Evolutionary conservation across 805 yeast genomes (phyloP).

Genomic region (Schwanniomyces vanrijiae): DNA sequence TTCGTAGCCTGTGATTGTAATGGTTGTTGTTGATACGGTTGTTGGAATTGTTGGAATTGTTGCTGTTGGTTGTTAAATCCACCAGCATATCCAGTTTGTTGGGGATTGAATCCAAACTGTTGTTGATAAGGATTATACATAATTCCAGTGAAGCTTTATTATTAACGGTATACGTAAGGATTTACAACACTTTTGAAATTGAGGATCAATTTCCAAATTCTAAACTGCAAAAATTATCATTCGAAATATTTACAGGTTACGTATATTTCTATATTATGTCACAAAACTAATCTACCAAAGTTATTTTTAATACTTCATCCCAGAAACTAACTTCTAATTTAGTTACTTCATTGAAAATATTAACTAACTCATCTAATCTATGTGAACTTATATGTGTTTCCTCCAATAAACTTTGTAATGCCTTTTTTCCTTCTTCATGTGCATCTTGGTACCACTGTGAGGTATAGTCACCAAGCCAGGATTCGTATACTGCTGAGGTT

Average conservation of each 20-base stretch:
- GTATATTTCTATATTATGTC: background rate
- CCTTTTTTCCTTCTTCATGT: constrained; percentile 47
- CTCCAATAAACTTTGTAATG: constrained; percentile 45
- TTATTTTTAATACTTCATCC: constrained; percentile 44
- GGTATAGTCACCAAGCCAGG: constrained; percentile 66
- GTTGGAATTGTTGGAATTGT: constrained; percentile 32
- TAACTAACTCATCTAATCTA: constrained; percentile 51
- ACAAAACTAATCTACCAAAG: background rate
- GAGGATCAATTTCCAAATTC: background rate
- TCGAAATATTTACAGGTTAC: background rate
- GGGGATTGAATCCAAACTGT: constrained; percentile 24
- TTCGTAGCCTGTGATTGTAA: constrained; percentile 45
- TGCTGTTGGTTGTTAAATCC: constrained; percentile 28
- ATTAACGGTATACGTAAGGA: background rate
- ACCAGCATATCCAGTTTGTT: constrained; percentile 17
- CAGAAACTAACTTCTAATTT: constrained; percentile 67
- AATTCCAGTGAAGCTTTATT: constrained; percentile 1
- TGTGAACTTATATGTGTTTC: constrained; percentile 33
- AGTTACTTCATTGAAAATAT: constrained; percentile 60
- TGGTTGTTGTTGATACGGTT: constrained; percentile 36
- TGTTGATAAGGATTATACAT: constrained; percentile 45
- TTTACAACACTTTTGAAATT: background rate
- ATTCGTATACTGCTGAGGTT: constrained; percentile 32
- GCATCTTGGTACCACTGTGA: constrained; percentile 59
- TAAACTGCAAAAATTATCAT: background rate